These are phyloP conservation scores for Venturiaceae sp. DNA, from an alignment of 2,329 filamentous ascomycete species.

Conservation along the genomic window DNA sequence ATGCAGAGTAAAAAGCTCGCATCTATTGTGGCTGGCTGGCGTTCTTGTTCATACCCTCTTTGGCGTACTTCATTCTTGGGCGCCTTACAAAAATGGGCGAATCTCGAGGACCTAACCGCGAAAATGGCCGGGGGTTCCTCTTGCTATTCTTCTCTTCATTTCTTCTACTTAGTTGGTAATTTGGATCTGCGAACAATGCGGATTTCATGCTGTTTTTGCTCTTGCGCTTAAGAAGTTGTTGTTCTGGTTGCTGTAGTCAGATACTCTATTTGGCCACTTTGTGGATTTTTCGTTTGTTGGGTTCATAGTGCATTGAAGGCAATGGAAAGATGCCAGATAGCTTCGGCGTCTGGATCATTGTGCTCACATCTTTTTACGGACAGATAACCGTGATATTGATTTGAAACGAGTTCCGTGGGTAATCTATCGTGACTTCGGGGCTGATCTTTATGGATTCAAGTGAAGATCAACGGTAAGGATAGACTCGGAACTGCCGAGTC, in stretches of 20 bases:
- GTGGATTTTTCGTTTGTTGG: background rate
- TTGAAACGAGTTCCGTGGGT: no score
- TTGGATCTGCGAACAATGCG: background rate
- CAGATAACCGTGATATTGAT: no score
- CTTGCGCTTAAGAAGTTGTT: no score
- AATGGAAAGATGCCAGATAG: background rate
- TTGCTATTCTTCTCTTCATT: slow-evolving; percentile 2
- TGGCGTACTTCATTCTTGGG: background rate
- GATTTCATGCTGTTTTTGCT: background rate
- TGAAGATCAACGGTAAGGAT: no score
- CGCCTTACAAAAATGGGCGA: background rate
- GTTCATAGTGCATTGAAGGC: background rate
- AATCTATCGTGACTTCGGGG: no score
- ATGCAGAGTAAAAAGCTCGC: background rate
- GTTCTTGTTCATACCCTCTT: slow-evolving; percentile 1
- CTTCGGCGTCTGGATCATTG: background rate
- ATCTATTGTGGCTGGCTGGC: background rate
- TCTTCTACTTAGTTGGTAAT: background rate
- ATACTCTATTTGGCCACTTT: background rate
- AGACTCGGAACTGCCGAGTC: no score
- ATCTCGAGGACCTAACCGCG: no score
- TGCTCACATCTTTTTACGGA: no score
- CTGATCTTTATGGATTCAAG: no score
- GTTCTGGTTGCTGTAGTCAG: background rate
- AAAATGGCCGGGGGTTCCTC: background rate